Base-by-base conservation (phyloP, 305 asterid species). In the Lippia alba region DNA sequence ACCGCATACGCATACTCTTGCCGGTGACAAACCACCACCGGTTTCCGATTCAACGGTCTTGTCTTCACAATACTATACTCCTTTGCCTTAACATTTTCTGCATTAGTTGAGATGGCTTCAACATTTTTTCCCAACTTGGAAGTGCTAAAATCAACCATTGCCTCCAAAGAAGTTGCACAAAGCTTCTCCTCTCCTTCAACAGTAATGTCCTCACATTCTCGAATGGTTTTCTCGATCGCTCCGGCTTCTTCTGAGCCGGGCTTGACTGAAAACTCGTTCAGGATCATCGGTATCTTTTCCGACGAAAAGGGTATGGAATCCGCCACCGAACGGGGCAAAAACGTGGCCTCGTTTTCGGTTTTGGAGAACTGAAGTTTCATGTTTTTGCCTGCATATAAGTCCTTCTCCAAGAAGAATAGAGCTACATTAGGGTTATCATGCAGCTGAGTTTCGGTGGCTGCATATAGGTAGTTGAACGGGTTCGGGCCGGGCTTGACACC, bases 121-220 rank as follows among this genome's bases (percentile, higher is more conserved):
- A 83, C 79, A 11, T 84, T 79, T 32, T 71, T 79, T 10, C 96
- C 96, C 10, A 89, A 61, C 68, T 77, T 84, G 63, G 94, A 86
- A 59, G 84, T 79, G 82, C 82, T 80, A 84, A 89, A 93, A 76
- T 91, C 97, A 1, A 93, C 74, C 96, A 89, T 93, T 64, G 98
- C 82, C 66, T 91, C 94, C 67, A 93, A 40, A 7, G 96, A 87
- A 62, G 97, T 89, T 6, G 96, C 88, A 40, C 98, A 91, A 2
- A 78, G 54, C 54, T 85, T 87, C 78, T 86, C 92, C 39, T 93
- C 96, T 9, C 88, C 94, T 64, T 74, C 58, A 9, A 83, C 48
- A 3, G 78, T 82, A 3, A 73, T 81, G 18, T 76, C 82, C 82
- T 91, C 92, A 41, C 97, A 93, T 50, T 80, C 91, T 51, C 62